Evolutionary conservation across 169 alveolate genomes (phyloP).

Genomic region (Neospora caninum): DNA sequence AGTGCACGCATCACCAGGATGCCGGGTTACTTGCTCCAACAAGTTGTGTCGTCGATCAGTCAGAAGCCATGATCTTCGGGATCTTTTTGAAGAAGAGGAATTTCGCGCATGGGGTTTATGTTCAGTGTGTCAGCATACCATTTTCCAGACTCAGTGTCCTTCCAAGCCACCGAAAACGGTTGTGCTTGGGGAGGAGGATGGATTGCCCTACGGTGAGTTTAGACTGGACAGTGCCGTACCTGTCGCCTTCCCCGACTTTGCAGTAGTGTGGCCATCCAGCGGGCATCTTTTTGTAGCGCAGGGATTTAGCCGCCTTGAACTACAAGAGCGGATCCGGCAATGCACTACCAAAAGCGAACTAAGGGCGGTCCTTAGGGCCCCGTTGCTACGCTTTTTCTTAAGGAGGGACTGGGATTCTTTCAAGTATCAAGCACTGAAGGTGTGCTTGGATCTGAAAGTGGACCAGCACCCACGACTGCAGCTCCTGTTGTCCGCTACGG

Average conservation of each 20-base stretch:
- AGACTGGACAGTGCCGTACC: constrained; percentile 60
- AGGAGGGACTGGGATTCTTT: constrained; percentile 63
- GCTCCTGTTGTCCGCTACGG: constrained; percentile 60
- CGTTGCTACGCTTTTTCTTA: constrained; percentile 41
- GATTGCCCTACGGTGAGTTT: constrained; percentile 45
- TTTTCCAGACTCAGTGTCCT: constrained; percentile 51
- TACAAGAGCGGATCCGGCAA: constrained; percentile 64
- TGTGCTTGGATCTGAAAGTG: constrained; percentile 54
- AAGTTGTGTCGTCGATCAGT: constrained; percentile 47
- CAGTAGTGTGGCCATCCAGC: constrained; percentile 66
- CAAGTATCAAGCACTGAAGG: constrained; percentile 47
- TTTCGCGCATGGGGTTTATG: constrained; percentile 68
- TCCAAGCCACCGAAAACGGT: background rate
- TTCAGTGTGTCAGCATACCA: constrained; percentile 50
- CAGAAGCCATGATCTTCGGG: constrained; percentile 23
- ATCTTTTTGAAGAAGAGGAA: constrained; percentile 63
- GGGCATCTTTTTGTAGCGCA: constrained; percentile 62
- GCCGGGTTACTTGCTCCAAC: constrained; percentile 58
- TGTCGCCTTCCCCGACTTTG: constrained; percentile 61
- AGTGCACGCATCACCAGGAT: background rate
- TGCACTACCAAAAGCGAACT: constrained; percentile 58
- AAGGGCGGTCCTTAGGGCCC: constrained; percentile 34
- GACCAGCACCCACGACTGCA: constrained; percentile 70
- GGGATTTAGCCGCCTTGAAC: constrained; percentile 36
- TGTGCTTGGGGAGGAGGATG: background rate